Evolutionary conservation across 768 basidiomycete genomes (phyloP), one percentile per base, ranked within the genome.

Genomic region (Tubosaeta brunneosetosa): DNA sequence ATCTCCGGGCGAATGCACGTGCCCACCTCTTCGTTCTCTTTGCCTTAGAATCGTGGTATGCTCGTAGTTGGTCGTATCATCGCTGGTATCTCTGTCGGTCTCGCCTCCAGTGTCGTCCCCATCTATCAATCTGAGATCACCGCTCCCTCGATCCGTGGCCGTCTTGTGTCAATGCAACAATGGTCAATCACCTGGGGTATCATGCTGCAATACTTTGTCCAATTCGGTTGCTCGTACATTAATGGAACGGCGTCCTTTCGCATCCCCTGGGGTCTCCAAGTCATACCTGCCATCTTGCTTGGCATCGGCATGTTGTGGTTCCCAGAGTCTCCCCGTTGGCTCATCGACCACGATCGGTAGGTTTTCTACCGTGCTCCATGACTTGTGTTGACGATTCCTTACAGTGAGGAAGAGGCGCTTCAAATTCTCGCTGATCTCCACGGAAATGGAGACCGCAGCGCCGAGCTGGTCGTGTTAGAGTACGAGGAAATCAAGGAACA

Each of bases 181-280:
- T 88, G 86, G 81, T 79, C 84, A 3, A 87, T 86, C 61, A 86
- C 86, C 0, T 87, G 88, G 84, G 85, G 85, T 69, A 87, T 87
- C 62, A 72, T 86, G 57, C 67, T 89, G 41, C 86, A 87, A 56
- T 83, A 88, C 71, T 87, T 87, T 66, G 77, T 87, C 56, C 81
- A 86, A 58, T 86, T 87, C 54, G 86, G 85, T 9, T 85, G 83
- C 64, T 88, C 85, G 1, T 69, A 70, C 65, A 85, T 88, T 64
- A 68, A 83, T 17, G 84, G 86, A 31, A 74, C 66, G 12, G 85
- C 85, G 0, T 86, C 86, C 0, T 90, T 88, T 78, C 83, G 87
- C 25, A 84, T 90, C 57, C 88, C 87, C 10, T 88, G 86, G 86
- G 84, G 84, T 51, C 69, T 90, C 26, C 88, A 90, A 64, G 78